These are phyloP conservation scores for Calonectria hawksworthii DNA, from an alignment of 2,329 filamentous ascomycete species.

Conservation along the genomic window DNA sequence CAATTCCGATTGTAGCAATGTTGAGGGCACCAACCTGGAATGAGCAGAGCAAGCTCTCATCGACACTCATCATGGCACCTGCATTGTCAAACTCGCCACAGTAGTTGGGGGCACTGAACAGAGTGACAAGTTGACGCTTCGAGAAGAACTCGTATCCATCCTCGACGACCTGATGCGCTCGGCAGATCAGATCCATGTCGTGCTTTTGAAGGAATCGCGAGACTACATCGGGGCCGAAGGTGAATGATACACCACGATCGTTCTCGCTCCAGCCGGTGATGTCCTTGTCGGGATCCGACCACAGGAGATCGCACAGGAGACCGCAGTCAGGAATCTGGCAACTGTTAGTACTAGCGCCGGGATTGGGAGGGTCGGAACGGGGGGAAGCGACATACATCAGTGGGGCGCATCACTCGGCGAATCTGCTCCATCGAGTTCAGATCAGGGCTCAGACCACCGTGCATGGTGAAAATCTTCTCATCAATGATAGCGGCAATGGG, in stretches of 20 bases:
- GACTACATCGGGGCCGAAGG: conserved; percentile 97
- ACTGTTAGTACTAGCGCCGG: conserved; percentile 21
- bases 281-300: conserved; percentile 99
- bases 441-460: conserved; percentile 96
- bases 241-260: conserved; percentile 98
- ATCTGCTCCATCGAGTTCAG: conserved; percentile 99
- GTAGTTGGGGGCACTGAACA: conserved; percentile 99
- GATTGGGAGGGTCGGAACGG: conserved; percentile 38
- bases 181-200: conserved; percentile 99
- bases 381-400: conserved; percentile 81
- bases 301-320: conserved; percentile 95
- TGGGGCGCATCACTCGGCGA: conserved; percentile 97
- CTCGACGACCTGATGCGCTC: conserved; percentile 98
- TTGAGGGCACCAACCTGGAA: conserved; percentile 81
- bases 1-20: too few relatives aligned
- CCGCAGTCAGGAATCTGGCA: conserved; percentile 95
- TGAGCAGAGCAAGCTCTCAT: conserved; percentile 97
- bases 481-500: conserved; percentile 99
- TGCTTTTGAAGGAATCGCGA: conserved; percentile 98
- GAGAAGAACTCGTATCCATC: conserved; percentile 99
- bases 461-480: conserved; percentile 99
- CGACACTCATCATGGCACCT: conserved; percentile 99
- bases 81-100: conserved; percentile 99
- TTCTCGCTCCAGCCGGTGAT: conserved; percentile 99
- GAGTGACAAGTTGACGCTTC: conserved; percentile 95